Evolutionary conservation across 2,329 filamentous ascomycete genomes (phyloP).

Genomic region (Bipolaris cookei): DNA sequence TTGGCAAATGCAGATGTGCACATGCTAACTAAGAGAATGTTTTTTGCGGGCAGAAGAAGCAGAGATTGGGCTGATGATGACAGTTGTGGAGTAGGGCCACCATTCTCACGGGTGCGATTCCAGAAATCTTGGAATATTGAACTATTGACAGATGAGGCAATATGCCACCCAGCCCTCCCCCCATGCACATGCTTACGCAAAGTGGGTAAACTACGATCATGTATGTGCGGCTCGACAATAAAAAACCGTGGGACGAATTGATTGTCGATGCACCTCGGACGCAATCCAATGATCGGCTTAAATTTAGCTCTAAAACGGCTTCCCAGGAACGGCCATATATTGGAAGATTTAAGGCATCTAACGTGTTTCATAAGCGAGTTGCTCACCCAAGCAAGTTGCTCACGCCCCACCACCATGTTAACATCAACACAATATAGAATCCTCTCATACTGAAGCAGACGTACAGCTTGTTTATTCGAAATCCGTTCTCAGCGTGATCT

Average conservation of each 20-base stretch:
- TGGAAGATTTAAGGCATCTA: constrained; percentile 7
- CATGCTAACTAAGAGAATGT: background rate
- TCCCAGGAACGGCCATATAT: background rate
- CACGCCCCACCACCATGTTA: too few species aligned
- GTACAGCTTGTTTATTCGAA: too few species aligned
- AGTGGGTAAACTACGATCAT: background rate
- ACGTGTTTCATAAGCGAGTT: too few species aligned
- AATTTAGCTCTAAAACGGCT: constrained; percentile 1
- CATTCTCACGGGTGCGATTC: constrained; percentile 1
- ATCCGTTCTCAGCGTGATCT: too few species aligned
- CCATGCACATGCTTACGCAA: background rate
- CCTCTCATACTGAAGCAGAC: too few species aligned
- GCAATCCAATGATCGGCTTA: background rate
- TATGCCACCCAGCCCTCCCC: background rate
- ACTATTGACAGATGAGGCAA: constrained; percentile 14
- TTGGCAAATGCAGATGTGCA: constrained; percentile 1
- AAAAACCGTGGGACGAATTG: background rate
- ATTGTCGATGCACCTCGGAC: constrained; percentile 1
- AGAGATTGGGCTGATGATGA: constrained; percentile 1
- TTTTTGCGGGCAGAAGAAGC: background rate
- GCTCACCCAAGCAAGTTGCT: too few species aligned
- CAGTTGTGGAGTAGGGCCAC: constrained; percentile 8
- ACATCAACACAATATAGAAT: too few species aligned
- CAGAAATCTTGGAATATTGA: constrained; percentile 8
- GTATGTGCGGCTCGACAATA: background rate